Evolutionary conservation across 1,284 basidiomycete species (phyloP), one percentile per base, ranked within the genome.

Genomic region (Rhodofomes roseus): DNA sequence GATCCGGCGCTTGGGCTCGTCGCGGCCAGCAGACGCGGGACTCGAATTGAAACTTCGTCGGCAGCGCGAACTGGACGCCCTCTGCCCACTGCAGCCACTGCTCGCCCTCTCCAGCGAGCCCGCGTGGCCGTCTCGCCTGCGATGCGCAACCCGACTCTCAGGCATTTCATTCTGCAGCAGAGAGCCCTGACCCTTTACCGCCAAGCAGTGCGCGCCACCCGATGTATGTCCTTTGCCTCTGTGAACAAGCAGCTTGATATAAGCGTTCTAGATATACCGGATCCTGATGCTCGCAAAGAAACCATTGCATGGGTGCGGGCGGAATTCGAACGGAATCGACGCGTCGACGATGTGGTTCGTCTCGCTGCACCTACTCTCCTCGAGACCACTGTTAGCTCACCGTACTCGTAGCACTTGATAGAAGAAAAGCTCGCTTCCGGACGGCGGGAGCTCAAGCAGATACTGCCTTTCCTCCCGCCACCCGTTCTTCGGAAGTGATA

Each of bases 141-240:
- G 40, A 71, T 70, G 71, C 62, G 60, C 5, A 62, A 66, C 18
- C 60, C 67, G 12, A 72, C 85, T 43, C 81, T 92, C 70, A 89
- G 81, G 72, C 89, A 92, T 72, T 92, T 91, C 68, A 81, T 92
- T 68, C 79, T 92, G 59, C 80, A 80, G 61, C 81, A 85, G 61
- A 75, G 81, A 66, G 84, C 80, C 22, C 69, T 91, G 44, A 71
- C 77, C 62, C 74, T 91, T 40, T 92, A 91, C 72, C 81, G 89
- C 58, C 71, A 78, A 60, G 81, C 83, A 25, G 78, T 90, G 65
- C 84, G 89, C 59, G 83, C 87, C 25, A 85, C 89, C 25, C 80
- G 81, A 79, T 78, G 90, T 90, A 72, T 62, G 71, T 54, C 31
- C 16, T 37, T 20, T 23, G 8, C 31, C 14, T 20, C n/a, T 31